Base-by-base conservation (phyloP, 2,329 filamentous ascomycete genomes). In the Neopestalotiopsis sp. region DNA sequence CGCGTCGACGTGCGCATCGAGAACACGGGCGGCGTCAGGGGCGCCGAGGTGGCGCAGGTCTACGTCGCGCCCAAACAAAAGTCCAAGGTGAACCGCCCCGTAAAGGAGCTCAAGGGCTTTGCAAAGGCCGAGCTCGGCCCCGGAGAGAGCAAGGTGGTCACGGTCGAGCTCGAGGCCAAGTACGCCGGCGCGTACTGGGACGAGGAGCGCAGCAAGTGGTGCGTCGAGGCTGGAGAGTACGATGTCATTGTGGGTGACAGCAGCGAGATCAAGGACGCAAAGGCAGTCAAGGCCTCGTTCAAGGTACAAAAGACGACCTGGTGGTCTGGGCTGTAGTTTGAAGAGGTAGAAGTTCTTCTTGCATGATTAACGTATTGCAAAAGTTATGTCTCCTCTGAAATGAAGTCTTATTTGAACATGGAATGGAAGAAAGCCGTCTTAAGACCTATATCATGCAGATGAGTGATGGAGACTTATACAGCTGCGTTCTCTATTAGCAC, bases 131-230 rank as follows among this genome's bases (percentile, higher is more conserved):
- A 84, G 68, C 77, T 94, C 1, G 82, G 85, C 66, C 83, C 89
- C 0, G 91, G 90, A 0, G 85, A 91, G 80, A 84, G 81, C 59
- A 85, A 88, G 80, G 81, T 73, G 6, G 88, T 90, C 1, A 81
- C 84, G n/a, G 82, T 94, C 7, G 80, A 82, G 4, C 79, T 90
- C 63, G 76, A 87, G 70, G 87, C 87, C 74, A 93, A 92, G 80
- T 90, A 92, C 67, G 89, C 88, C 0, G 86, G 89, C 0, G 88
- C 88, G 67, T 94, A 90, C 80, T 94, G 90, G 84, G 90, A 93
- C 72, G 92, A 94, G 81, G 85, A 87, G 71, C 82, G 88, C 13
- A 83, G 86, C 67, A 83, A 88, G 74, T 94, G 91, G 91, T 85
- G 88, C 24, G 86, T 86, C 1, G 91, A 93, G 80, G 85, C 85